Conservation (phyloP, 1,284 basidiomycete species). For the Ganoderma sinense region DNA sequence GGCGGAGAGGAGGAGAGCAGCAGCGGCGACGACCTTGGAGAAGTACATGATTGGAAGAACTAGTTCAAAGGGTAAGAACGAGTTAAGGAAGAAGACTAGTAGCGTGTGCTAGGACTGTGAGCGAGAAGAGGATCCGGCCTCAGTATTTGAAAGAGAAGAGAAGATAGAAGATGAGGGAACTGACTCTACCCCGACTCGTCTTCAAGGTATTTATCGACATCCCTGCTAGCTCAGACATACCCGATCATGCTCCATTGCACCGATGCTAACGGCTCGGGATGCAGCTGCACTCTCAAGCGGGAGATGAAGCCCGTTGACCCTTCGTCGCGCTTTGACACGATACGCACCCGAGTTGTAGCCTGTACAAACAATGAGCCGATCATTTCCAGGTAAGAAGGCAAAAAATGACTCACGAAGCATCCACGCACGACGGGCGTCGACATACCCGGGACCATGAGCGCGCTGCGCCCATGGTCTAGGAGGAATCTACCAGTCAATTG, state of each 20-base stretch:
- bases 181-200: not conserved
- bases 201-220: not conserved
- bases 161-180: conserved; percentile 10
- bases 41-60: conserved; percentile 26
- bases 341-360: not conserved
- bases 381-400: not conserved
- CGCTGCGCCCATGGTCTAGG: not conserved
- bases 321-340: not conserved
- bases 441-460: not conserved
- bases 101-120: conserved; percentile 2
- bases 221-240: not conserved
- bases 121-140: conserved; percentile 30
- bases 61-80: not conserved
- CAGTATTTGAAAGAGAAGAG: conserved; percentile 19
- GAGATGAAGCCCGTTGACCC: not conserved
- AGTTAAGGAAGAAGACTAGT: not conserved
- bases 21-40: conserved; percentile 31
- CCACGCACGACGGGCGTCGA: not conserved
- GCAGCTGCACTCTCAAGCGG: not conserved
- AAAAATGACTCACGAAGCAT: not conserved
- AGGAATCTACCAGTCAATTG: not conserved
- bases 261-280: not conserved
- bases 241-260: not conserved
- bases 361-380: not conserved
- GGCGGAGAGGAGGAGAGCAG: conserved; percentile 32